Conservation (phyloP, 106 monocot genomes). For the Ottelia alismoides region DNA sequence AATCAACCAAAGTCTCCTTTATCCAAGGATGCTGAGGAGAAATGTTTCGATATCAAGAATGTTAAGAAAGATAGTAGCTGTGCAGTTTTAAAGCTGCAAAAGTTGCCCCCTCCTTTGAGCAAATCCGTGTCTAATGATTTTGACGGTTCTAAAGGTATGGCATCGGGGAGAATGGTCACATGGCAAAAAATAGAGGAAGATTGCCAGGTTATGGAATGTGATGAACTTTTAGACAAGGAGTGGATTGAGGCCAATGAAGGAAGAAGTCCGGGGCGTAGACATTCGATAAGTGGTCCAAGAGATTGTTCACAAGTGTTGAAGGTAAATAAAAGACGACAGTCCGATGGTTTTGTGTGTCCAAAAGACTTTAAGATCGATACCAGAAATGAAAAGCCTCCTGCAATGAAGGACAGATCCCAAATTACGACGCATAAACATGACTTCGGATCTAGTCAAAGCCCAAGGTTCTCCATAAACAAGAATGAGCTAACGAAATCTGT, state of each 20-base stretch:
- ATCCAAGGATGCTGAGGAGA: constrained; percentile 16
- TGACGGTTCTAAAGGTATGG: neutral
- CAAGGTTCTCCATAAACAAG: constrained; percentile 33
- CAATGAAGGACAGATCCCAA: constrained; percentile 23
- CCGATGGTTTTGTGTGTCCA: constrained; percentile 58
- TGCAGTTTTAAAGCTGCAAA: neutral
- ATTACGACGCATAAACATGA: constrained; percentile 37
- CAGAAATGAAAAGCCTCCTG: constrained; percentile 4
- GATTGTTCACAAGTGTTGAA: constrained; percentile 24
- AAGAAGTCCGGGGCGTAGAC: constrained; percentile 45
- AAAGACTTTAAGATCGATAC: constrained; percentile 19
- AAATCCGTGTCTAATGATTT: constrained; percentile 10
- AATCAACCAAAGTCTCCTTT: constrained; percentile 17
- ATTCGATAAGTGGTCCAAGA: constrained; percentile 70
- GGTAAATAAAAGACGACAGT: constrained; percentile 62
- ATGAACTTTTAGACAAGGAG: constrained; percentile 35
- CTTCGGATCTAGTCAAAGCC: constrained; percentile 27
- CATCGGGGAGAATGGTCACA: neutral
- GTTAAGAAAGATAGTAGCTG: no score
- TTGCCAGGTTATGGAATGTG: constrained; percentile 19
- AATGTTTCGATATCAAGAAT: neutral
- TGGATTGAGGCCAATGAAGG: constrained; percentile 36
- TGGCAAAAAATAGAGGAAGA: constrained; percentile 29
- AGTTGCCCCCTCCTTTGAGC: neutral
- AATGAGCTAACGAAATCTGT: constrained; percentile 23